Conservation (phyloP, 805 yeast species). For the Isabelozyma heimii region DNA sequence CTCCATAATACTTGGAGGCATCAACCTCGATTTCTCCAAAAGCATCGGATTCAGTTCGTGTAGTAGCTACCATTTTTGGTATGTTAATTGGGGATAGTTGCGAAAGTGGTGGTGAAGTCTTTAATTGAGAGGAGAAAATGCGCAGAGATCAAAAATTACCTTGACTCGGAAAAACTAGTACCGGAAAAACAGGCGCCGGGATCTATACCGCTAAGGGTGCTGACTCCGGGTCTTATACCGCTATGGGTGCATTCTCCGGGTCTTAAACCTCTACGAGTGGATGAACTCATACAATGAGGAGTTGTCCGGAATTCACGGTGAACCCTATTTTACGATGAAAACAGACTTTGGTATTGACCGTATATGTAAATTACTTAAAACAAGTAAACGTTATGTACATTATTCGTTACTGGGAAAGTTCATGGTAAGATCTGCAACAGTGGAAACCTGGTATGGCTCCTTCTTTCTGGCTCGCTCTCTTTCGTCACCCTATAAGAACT, state of each 20-base stretch:
- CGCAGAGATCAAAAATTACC: neutral
- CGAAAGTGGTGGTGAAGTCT: neutral
- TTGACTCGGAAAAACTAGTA: neutral
- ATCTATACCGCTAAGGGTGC: too few relatives aligned
- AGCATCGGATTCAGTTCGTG: slow-evolving; percentile 35
- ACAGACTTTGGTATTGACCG: too few relatives aligned
- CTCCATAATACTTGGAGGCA: slow-evolving; percentile 36
- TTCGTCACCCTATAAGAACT: slow-evolving; percentile 9
- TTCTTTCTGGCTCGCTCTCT: too few relatives aligned
- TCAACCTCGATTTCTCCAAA: slow-evolving; percentile 37
- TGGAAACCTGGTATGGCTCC: too few relatives aligned
- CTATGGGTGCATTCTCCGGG: too few relatives aligned
- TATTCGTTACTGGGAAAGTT: neutral
- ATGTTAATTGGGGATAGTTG: neutral
- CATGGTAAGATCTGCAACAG: neutral
- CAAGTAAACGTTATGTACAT: neutral
- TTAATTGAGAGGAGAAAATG: neutral
- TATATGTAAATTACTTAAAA: too few relatives aligned
- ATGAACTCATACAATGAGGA: too few relatives aligned
- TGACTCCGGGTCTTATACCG: too few relatives aligned
- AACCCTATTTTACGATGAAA: too few relatives aligned
- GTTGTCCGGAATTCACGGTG: too few relatives aligned
- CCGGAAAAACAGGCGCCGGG: too few relatives aligned
- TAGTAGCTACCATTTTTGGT: neutral
- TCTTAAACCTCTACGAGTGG: too few relatives aligned